Percentiles rank a stretch among this genome's conserved stretches.
phyloP scores from a whole-genome alignment of 768 basidiomycete species.

The Pleurotus cornucopiae region DNA sequence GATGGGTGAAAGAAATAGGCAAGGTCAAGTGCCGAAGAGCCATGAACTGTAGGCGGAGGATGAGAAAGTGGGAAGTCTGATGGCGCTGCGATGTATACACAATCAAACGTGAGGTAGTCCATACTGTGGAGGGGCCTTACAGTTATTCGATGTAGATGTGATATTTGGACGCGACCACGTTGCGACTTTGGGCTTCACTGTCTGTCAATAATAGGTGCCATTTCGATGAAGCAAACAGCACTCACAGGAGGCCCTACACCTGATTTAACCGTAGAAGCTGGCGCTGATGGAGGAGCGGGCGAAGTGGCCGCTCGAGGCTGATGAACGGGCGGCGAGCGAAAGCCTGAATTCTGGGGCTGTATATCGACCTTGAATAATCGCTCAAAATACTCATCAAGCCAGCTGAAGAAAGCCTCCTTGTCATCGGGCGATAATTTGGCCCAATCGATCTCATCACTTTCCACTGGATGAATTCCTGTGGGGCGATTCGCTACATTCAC shows the following conservation, averaged over 20 bases:
- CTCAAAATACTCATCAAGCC: slow-evolving; percentile 81
- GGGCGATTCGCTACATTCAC: slow-evolving; percentile 25
- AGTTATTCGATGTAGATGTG: slow-evolving; percentile 13
- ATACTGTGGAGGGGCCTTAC: not conserved
- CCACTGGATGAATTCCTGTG: slow-evolving; percentile 8
- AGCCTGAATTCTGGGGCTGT: slow-evolving; percentile 8
- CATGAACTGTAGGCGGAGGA: slow-evolving; percentile 27
- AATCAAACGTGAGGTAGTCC: not conserved
- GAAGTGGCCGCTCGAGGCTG: not conserved
- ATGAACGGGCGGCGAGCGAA: not conserved
- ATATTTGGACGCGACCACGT: slow-evolving; percentile 18
- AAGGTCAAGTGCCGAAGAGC: slow-evolving; percentile 36
- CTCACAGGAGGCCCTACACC: slow-evolving; percentile 16
- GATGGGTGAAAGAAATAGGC: slow-evolving; percentile 39
- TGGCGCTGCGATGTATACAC: not conserved
- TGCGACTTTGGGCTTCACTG: slow-evolving; percentile 19
- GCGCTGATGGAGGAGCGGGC: slow-evolving; percentile 13
- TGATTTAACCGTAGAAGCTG: not conserved
- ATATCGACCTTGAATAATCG: slow-evolving; percentile 31
- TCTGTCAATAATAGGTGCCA: too few relatives aligned
- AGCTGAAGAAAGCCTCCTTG: slow-evolving; percentile 68
- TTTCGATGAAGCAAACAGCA: not conserved
- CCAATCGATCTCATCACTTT: slow-evolving; percentile 55
- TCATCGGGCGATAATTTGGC: slow-evolving; percentile 60
- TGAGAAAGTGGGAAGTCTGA: slow-evolving; percentile 26